Evolutionary conservation across 176 grass and related monocot genomes (phyloP).

Genomic region (Juncus effusus): DNA sequence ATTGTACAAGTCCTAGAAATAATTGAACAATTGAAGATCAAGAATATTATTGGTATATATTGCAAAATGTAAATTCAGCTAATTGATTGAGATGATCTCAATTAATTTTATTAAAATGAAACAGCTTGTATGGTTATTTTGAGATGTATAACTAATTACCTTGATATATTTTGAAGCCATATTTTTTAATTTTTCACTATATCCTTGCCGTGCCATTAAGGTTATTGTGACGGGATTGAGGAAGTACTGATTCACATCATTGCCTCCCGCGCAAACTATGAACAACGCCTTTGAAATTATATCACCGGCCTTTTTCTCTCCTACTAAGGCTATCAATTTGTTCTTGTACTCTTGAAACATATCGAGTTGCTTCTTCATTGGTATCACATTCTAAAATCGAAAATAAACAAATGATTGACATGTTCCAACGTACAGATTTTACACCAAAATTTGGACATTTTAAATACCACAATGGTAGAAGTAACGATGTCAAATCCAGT

Average conservation of each 20-base stretch:
- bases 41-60: not conserved
- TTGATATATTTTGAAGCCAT: constrained; percentile 29
- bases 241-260: constrained; percentile 53
- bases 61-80: not conserved
- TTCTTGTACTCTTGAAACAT: constrained; percentile 58
- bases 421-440: too few relatives aligned
- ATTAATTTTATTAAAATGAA: too few relatives aligned
- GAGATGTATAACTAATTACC: constrained; percentile 14
- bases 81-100: too few relatives aligned
- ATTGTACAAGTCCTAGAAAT: constrained; percentile 24
- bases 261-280: constrained; percentile 50
- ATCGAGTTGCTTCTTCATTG: constrained; percentile 43
- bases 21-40: not conserved
- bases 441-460: not conserved
- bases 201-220: constrained; percentile 17
- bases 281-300: constrained; percentile 38
- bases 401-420: not conserved
- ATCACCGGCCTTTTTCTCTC: constrained; percentile 2
- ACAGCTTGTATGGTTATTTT: too few relatives aligned
- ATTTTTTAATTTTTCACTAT: constrained; percentile 32
- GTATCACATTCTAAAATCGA: constrained; percentile 32
- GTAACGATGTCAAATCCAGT: constrained; percentile 52
- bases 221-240: constrained; percentile 9
- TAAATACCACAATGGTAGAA: constrained; percentile 21
- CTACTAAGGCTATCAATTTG: constrained; percentile 34